A percentile compares a stretch with the other conserved stretches of the same genome.
phyloP scores from a whole-genome alignment of 495 filamentous ascomycete species.

The Thermochaetoides thermophila region DNA sequence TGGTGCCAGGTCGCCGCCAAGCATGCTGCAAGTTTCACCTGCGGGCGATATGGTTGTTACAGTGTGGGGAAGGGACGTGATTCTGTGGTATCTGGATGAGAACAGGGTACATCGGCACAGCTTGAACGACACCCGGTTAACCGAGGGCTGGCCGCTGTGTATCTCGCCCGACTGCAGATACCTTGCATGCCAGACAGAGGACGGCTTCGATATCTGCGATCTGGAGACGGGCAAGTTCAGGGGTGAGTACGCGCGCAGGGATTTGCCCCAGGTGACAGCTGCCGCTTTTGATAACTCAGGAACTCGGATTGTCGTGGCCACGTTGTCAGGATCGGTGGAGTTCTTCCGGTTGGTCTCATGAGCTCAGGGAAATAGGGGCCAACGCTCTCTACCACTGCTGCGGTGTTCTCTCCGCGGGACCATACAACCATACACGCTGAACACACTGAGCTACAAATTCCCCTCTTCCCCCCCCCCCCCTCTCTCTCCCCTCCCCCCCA shows the following conservation, averaged over 20 bases:
- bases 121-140: slow-evolving; percentile 5
- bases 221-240: slow-evolving; percentile 12
- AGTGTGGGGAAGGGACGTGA: slow-evolving; percentile 17
- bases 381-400: too few species aligned
- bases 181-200: slow-evolving; percentile 17
- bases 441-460: too few species aligned
- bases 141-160: slow-evolving; percentile 19
- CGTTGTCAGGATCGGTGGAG: too few species aligned
- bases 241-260: slow-evolving; percentile 4
- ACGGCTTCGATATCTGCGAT: slow-evolving; percentile 18
- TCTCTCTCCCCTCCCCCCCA: too few species aligned
- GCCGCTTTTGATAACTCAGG: too few species aligned
- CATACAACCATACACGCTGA: too few species aligned
- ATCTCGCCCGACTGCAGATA: slow-evolving; percentile 17
- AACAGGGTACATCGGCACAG: slow-evolving; percentile 11
- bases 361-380: too few species aligned
- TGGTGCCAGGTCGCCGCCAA: slow-evolving; percentile 3
- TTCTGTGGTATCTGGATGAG: slow-evolving; percentile 10
- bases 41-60: slow-evolving; percentile 12
- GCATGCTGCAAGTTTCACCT: slow-evolving; percentile 10
- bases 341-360: too few species aligned
- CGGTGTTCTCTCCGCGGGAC: too few species aligned
- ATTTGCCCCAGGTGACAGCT: too few species aligned
- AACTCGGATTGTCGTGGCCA: too few species aligned
- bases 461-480: too few species aligned